A percentile compares a stretch with the other conserved stretches of the same genome.
Evolutionary conservation across 345 rosid species (phyloP).

Genomic region (Eucalyptus caleyi): DNA sequence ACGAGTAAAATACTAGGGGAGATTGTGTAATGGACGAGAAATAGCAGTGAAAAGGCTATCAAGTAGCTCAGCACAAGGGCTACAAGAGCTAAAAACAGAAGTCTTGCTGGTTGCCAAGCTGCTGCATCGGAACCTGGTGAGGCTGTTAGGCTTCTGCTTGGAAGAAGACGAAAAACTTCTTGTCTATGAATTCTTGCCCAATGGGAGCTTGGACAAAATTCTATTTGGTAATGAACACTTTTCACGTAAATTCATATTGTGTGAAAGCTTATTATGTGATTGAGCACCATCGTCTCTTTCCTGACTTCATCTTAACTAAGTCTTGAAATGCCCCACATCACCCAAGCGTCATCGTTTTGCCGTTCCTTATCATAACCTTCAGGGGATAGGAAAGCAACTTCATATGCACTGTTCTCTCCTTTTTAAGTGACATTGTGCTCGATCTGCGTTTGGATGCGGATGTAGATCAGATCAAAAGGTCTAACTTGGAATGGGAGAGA

Average conservation of each 20-base stretch:
- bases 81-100: conserved; percentile 24
- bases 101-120: conserved; percentile 20
- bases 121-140: conserved; percentile 30
- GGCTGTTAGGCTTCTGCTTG: conserved; percentile 25
- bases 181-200: conserved; percentile 29
- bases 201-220: conserved; percentile 27
- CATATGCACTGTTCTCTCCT: background rate
- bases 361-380: background rate
- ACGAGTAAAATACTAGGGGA: conserved; percentile 2
- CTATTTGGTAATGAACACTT: conserved; percentile 12
- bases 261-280: background rate
- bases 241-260: background rate
- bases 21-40: conserved; percentile 4
- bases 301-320: background rate
- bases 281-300: background rate
- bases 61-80: conserved; percentile 13
- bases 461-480: background rate
- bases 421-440: background rate
- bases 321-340: background rate
- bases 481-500: conserved; percentile 1
- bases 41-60: conserved; percentile 24
- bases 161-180: conserved; percentile 27
- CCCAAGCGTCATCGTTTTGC: background rate
- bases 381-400: background rate
- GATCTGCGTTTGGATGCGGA: background rate